Base-by-base conservation (phyloP, 768 basidiomycete species). In the Rhizopogon rudus region DNA sequence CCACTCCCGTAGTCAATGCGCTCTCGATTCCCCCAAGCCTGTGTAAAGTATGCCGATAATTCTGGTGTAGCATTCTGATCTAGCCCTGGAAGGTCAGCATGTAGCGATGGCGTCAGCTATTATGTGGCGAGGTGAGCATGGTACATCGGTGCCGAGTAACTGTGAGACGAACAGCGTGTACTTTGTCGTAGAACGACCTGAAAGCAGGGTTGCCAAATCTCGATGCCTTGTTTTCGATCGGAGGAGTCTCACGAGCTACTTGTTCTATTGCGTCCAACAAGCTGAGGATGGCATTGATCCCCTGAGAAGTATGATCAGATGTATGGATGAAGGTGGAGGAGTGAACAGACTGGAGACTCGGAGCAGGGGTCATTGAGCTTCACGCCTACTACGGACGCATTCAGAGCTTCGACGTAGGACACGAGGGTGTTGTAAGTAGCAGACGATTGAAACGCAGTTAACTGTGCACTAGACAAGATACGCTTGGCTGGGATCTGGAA, bases 1-100 rank as follows among this genome's bases (percentile, higher is more conserved):
- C 97, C 97, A 63, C 94, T 97, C n/a, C 97, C 97, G 71, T 99
- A 99, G 71, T 99, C 97, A 52, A 99, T 93, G 8, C 97, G 77
- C 46, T 87, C 82, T 29, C 88, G 76, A 68, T 90, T 97, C 0
- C 97, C 97, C 95, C 95, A 98, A 14, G 86, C 73, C 65, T 95
- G 91, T 39, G 77, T 73, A 64, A 98, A 88, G 67, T 98, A 99
- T 0, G 75, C 77, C 2, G 85, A 81, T 3, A 97, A 70, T 65
- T 98, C 96, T 5, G 75, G 65, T 3, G 83, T 77, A 0, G 84
- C 79, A 3, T 81, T 82, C 2, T 63, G 46, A 0, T 86, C 81
- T 2, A 94, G 67, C 6, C 76, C 75, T 0, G 84, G 81, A 8
- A 93, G 70, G 0, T 65, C 63, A 22, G 69, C 70, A 60, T 94